Evolutionary conservation across 345 rosid species (phyloP), one percentile per base, ranked within the genome.

Genomic region (Erysimum cheiranthoides): DNA sequence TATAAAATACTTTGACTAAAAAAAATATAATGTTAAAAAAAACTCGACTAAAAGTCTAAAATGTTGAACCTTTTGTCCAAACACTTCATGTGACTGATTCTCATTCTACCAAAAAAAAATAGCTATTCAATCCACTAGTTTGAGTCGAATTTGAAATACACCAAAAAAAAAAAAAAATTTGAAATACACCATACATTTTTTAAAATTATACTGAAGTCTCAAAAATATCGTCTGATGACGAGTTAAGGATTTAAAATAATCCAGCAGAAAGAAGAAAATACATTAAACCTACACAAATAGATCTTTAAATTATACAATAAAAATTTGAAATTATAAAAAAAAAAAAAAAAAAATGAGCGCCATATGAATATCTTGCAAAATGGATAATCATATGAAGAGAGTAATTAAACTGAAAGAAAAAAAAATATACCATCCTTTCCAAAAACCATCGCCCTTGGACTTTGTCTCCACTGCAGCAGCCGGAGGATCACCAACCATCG

Each of bases 401-500:
- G 3, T 21, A 60, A 21, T 21, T 21, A 21, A 68, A 43, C 0
- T 8, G 2, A 32, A 14, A 69, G 5, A 56, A 11, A 61, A n/a
- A n/a, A 9, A 0, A 17, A 32, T 18, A 36, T 82, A 90, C 95
- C 95, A 90, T 71, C 93, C 93, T 51, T 90, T 86, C 87, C 87
- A 90, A 79, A 90, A 90, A 11, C 89, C 95, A 52, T 90, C 95
- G 0, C 92, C 96, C 63, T 78, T 86, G 63, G 88, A 81, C 65
- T 78, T 84, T 10, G 96, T 88, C 74, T 85, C 84, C 27, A 86
- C 64, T 0, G 84, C 78, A 3, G 56, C 73, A 3, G 73, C 62
- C 2, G 62, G 57, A 25, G 67, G 80, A 50, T 61, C 77, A 31
- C 47, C 8, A 4, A 63, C 80, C 53, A 77, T 6, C 8, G 36